A percentile compares a stretch with the other conserved stretches of the same genome.
These are phyloP conservation scores for Penicillium carneum DNA, from an alignment of 2,329 filamentous ascomycete genomes.

Conservation along the genomic window DNA sequence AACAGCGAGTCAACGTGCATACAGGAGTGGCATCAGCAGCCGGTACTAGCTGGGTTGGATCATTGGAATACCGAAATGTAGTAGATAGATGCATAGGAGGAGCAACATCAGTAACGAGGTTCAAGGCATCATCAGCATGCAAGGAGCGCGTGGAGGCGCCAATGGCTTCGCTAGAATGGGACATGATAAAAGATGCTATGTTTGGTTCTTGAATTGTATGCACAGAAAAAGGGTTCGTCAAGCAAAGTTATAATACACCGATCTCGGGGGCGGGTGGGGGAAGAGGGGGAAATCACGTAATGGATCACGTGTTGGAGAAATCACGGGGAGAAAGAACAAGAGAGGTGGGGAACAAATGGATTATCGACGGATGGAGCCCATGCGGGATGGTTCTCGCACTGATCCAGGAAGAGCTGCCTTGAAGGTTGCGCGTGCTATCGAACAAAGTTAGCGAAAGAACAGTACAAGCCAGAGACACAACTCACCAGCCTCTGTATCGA, in stretches of 20 bases:
- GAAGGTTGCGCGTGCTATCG: slow-evolving; percentile 49
- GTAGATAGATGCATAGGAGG: slow-evolving; percentile 90
- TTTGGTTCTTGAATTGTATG: slow-evolving; percentile 31
- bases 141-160: slow-evolving; percentile 73
- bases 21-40: slow-evolving; percentile 61
- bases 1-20: slow-evolving; percentile 38
- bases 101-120: slow-evolving; percentile 78
- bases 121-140: slow-evolving; percentile 81
- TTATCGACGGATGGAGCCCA: slow-evolving; percentile 52
- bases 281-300: slow-evolving; percentile 25
- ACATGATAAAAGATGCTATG: slow-evolving; percentile 39
- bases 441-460: slow-evolving; percentile 3
- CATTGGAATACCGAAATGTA: slow-evolving; percentile 79
- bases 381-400: slow-evolving; percentile 49
- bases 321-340: neutral
- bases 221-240: slow-evolving; percentile 22
- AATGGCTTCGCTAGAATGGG: slow-evolving; percentile 30
- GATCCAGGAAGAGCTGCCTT: slow-evolving; percentile 50
- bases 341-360: neutral
- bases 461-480: slow-evolving; percentile 28
- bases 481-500: slow-evolving; percentile 80
- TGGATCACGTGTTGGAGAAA: slow-evolving; percentile 29
- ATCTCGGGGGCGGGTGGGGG: slow-evolving; percentile 1
- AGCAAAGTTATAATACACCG: slow-evolving; percentile 27
- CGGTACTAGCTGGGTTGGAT: slow-evolving; percentile 71